Percentiles rank a stretch among this genome's conserved stretches.
Conservation (phyloP, 169 alveolate species). For the Plasmodium gallinaceum region DNA sequence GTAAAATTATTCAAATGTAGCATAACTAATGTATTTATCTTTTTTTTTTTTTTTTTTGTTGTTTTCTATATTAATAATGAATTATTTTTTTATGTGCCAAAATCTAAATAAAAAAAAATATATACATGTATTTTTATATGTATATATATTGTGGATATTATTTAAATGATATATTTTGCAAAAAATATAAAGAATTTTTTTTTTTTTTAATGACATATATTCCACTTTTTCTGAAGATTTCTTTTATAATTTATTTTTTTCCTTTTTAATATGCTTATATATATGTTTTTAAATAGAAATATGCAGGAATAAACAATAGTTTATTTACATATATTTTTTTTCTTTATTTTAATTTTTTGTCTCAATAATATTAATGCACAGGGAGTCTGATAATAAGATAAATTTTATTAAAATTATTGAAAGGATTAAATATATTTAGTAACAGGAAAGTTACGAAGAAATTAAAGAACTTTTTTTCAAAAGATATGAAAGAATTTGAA, state of each 20-base stretch:
- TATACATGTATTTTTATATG: too few relatives aligned
- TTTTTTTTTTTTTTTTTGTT: too few relatives aligned
- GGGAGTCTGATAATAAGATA: constrained; percentile 7
- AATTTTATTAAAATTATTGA: constrained; percentile 7
- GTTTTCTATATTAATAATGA: background rate
- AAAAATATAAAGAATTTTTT: background rate
- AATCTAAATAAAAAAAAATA: constrained; percentile 1
- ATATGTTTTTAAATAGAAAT: background rate
- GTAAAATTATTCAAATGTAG: too few relatives aligned
- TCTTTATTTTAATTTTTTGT: constrained; percentile 13
- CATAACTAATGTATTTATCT: too few relatives aligned
- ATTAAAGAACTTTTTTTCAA: background rate
- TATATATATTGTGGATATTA: background rate
- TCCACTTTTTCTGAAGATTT: background rate
- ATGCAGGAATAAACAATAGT: background rate
- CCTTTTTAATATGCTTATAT: background rate
- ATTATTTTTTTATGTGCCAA: background rate
- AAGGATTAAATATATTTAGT: constrained; percentile 12
- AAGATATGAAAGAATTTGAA: constrained; percentile 7
- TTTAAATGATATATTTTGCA: background rate
- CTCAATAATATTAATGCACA: constrained; percentile 50
- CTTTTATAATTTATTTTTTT: background rate
- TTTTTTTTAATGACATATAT: background rate
- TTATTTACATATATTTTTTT: background rate
- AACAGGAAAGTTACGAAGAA: background rate